phyloP scores from a whole-genome alignment of 176 grass and related monocot species.

The Triticum dicoccoides region DNA sequence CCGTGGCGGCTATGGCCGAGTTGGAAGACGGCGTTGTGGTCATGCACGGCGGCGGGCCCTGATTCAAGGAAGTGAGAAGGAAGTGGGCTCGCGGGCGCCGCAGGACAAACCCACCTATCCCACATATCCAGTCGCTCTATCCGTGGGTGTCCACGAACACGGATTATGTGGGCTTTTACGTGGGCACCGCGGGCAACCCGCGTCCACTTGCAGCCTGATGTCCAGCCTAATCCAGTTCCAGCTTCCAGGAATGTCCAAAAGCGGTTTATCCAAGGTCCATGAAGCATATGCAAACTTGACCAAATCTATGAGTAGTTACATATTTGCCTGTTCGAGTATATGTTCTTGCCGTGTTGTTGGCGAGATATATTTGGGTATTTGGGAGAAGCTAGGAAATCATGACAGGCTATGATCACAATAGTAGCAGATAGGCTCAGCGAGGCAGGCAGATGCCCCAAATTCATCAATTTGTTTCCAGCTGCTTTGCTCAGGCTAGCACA shows the following conservation, averaged over 20 bases:
- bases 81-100: no score
- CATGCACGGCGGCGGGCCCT: no score
- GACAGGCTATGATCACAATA: conserved; percentile 8
- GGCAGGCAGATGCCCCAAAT: conserved; percentile 29
- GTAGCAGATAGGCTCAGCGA: conserved; percentile 24
- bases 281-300: background rate
- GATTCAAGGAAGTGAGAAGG: no score
- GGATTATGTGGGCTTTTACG: no score
- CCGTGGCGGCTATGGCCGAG: no score
- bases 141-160: no score
- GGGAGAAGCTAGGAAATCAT: conserved; percentile 7
- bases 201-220: no score
- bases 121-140: no score
- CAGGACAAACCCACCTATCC: no score
- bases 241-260: background rate
- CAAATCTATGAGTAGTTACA: background rate
- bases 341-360: background rate
- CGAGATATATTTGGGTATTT: background rate
- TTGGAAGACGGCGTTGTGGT: no score
- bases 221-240: background rate
- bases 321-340: background rate
- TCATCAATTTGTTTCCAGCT: conserved; percentile 31
- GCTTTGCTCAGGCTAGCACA: conserved; percentile 32
- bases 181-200: no score
- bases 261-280: background rate